phyloP scores from a whole-genome alignment of 2,329 filamentous ascomycete species.

The Fusarium pseudocircinatum region DNA sequence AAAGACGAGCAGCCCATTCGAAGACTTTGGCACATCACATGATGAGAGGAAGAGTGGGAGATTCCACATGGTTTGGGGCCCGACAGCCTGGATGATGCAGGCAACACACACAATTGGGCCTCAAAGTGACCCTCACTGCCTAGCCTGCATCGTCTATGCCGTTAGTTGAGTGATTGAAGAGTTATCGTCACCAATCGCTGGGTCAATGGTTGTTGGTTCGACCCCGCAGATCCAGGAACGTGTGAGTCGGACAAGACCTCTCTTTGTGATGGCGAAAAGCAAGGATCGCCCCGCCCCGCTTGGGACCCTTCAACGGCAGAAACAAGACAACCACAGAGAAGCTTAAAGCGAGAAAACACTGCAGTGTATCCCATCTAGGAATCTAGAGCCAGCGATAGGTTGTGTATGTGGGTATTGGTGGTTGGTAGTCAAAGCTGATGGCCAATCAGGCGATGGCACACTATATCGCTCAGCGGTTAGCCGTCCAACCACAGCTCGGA shows the following conservation, averaged over 20 bases:
- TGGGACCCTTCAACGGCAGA: neutral
- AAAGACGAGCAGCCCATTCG: conserved; percentile 23
- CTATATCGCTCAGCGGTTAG: conserved; percentile 52
- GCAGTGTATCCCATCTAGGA: conserved; percentile 20
- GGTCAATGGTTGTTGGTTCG: neutral
- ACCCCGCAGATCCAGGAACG: conserved; percentile 28
- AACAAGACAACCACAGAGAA: conserved; percentile 17
- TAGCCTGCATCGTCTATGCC: neutral
- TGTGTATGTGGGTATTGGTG: conserved; percentile 28
- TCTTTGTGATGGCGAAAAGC: conserved; percentile 13
- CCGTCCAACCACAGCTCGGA: conserved; percentile 53
- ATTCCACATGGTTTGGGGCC: conserved; percentile 24
- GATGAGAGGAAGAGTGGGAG: conserved; percentile 14
- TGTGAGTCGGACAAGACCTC: conserved; percentile 13
- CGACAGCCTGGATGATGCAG: conserved; percentile 26
- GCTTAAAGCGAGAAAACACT: conserved; percentile 4
- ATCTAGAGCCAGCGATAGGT: conserved; percentile 19
- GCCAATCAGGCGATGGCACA: conserved; percentile 37
- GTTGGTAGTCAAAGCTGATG: conserved; percentile 23
- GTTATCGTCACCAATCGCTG: conserved; percentile 10
- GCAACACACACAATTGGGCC: conserved; percentile 35
- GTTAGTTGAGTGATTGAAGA: conserved; percentile 8
- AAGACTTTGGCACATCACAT: conserved; percentile 33
- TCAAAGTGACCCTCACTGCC: conserved; percentile 19
- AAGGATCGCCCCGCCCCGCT: conserved; percentile 34